Conservation (phyloP, 768 basidiomycete species). For the Phylloporus scabripes region DNA sequence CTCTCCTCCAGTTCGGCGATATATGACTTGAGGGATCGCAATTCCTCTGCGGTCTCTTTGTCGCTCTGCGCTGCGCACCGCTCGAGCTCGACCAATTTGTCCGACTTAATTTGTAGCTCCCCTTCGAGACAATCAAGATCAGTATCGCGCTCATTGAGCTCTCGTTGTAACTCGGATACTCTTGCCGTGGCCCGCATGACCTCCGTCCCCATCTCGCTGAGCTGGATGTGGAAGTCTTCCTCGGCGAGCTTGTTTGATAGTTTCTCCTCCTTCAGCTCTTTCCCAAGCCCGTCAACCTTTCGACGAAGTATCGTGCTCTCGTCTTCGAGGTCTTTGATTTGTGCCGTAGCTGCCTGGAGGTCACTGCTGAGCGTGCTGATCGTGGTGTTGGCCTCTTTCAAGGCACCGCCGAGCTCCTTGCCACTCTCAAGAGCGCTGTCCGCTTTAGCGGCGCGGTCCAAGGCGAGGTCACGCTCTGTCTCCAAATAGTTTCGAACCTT, state of each 20-base stretch:
- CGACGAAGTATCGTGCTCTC: constrained; percentile 50
- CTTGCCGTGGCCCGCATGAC: constrained; percentile 30
- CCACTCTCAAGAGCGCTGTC: constrained; percentile 59
- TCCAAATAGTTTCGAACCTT: neutral
- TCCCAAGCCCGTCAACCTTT: constrained; percentile 51
- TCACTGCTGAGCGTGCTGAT: constrained; percentile 52
- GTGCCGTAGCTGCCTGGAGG: constrained; percentile 45
- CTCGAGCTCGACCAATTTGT: constrained; percentile 21
- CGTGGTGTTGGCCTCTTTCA: constrained; percentile 61
- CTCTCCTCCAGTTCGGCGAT: constrained; percentile 57
- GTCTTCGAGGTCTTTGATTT: constrained; percentile 58
- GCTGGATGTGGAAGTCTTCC: constrained; percentile 35
- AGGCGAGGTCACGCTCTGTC: neutral
- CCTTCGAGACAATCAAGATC: constrained; percentile 31
- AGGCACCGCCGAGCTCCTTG: constrained; percentile 61
- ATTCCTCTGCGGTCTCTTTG: constrained; percentile 26
- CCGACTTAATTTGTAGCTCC: constrained; percentile 38
- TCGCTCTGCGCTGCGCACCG: constrained; percentile 23
- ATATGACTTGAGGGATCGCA: constrained; percentile 43
- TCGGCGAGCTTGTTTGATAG: constrained; percentile 35
- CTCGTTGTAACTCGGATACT: constrained; percentile 41
- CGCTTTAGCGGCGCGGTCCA: constrained; percentile 45
- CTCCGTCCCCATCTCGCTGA: constrained; percentile 28
- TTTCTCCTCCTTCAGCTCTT: constrained; percentile 50
- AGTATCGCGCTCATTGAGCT: constrained; percentile 37